These are phyloP conservation scores for Melanogaster broomeanus DNA, from an alignment of 768 basidiomycete species.

Conservation along the genomic window DNA sequence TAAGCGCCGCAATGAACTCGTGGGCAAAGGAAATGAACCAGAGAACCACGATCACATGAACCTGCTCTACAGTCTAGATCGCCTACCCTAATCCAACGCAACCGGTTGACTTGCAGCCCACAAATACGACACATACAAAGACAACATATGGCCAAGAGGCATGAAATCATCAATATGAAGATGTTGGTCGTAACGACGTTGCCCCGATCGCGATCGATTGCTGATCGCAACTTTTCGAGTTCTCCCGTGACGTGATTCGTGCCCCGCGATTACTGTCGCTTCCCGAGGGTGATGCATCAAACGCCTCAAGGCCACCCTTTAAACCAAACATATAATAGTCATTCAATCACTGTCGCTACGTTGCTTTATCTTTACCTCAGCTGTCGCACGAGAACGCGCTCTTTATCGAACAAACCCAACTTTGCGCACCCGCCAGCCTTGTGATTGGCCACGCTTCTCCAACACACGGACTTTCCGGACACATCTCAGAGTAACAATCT, in stretches of 20 bases:
- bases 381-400: conserved; percentile 13
- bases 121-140: not conserved
- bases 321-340: conserved; percentile 25
- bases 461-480: conserved; percentile 26
- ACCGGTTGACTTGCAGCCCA: not conserved
- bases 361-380: conserved; percentile 32
- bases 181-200: no score
- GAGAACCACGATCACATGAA: conserved; percentile 3
- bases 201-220: conserved; percentile 27
- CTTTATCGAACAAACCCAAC: conserved; percentile 1
- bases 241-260: conserved; percentile 2
- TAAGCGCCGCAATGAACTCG: not conserved
- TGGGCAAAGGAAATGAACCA: conserved; percentile 15
- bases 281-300: conserved; percentile 21
- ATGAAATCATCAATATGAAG: conserved; percentile 30
- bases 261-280: no score
- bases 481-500: conserved; percentile 24
- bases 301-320: conserved; percentile 33
- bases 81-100: not conserved
- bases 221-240: conserved; percentile 18
- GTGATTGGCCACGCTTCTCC: conserved; percentile 17
- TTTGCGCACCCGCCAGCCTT: conserved; percentile 7
- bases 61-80: conserved; percentile 24
- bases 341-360: conserved; percentile 21
- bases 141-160: conserved; percentile 4